These are phyloP conservation scores for Ganoderma boninense DNA, from an alignment of 1,284 basidiomycete genomes.

Conservation along the genomic window DNA sequence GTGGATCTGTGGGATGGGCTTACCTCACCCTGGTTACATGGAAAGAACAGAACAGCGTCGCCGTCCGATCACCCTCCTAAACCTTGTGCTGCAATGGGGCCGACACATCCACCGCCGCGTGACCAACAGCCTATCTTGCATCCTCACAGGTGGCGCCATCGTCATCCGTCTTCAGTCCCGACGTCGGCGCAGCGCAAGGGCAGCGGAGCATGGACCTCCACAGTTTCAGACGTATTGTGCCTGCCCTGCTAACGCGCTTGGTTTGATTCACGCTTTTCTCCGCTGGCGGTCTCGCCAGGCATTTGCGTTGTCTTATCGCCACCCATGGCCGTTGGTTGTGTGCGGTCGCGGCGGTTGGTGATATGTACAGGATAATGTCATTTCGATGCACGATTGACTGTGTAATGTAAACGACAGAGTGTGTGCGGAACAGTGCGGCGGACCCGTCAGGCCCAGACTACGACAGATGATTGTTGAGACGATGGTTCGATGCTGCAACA, in stretches of 20 bases:
- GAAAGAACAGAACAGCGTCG: slow-evolving; percentile 32
- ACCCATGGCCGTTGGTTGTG: not conserved
- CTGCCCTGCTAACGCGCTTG: not conserved
- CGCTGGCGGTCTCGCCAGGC: not conserved
- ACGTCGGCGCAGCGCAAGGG: not conserved
- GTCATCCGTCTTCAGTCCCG: not conserved
- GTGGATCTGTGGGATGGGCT: slow-evolving; percentile 11
- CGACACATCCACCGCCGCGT: slow-evolving; percentile 21
- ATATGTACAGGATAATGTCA: slow-evolving; percentile 33
- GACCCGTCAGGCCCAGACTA: slow-evolving; percentile 40
- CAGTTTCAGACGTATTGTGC: not conserved
- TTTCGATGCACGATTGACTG: slow-evolving; percentile 33
- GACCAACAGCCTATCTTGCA: slow-evolving; percentile 17
- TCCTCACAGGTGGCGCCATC: not conserved
- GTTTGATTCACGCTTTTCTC: slow-evolving; percentile 1
- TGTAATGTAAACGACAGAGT: slow-evolving; percentile 41
- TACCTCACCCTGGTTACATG: slow-evolving; percentile 38
- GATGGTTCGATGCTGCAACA: slow-evolving; percentile 56
- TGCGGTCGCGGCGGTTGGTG: not conserved
- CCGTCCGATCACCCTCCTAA: slow-evolving; percentile 27
- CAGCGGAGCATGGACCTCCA: not conserved
- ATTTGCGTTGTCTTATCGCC: slow-evolving; percentile 1
- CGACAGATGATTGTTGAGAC: slow-evolving; percentile 45
- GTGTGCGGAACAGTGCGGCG: slow-evolving; percentile 35
- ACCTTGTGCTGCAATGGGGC: slow-evolving; percentile 29